Percentiles rank a stretch among this genome's conserved stretches.
phyloP scores from a whole-genome alignment of 129 eudicot genomes.

The Flaveria brownii region DNA sequence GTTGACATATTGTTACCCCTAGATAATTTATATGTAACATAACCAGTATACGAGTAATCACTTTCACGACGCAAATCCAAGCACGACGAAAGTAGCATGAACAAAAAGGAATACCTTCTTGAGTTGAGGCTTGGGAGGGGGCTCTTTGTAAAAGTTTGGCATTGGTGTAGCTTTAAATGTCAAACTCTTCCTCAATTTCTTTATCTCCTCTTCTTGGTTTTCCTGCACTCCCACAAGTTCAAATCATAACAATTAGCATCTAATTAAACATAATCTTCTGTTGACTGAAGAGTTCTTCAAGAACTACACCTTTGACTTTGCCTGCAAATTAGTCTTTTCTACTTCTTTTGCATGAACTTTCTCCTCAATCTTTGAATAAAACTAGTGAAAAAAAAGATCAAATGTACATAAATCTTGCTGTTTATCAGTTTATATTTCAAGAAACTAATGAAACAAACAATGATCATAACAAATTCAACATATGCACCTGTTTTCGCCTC shows the following conservation, averaged over 20 bases:
- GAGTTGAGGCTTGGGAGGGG: slow-evolving; percentile 79
- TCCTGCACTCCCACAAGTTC: slow-evolving; percentile 45
- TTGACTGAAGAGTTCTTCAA: slow-evolving; percentile 16
- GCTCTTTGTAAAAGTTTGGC: slow-evolving; percentile 90
- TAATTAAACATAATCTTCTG: not conserved
- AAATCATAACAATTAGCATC: not conserved
- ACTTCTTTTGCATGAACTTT: slow-evolving; percentile 74
- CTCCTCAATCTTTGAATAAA: slow-evolving; percentile 75
- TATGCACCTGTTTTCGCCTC: slow-evolving; percentile 70
- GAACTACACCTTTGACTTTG: slow-evolving; percentile 70
- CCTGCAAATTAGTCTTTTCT: slow-evolving; percentile 64
- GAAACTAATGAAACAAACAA: not conserved
- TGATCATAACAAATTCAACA: not conserved
- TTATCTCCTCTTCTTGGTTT: slow-evolving; percentile 71
- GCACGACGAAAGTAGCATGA: not conserved
- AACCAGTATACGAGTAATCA: not conserved
- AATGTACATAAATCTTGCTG: not conserved
- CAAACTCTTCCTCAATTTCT: slow-evolving; percentile 78
- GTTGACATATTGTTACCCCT: not conserved
- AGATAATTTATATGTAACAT: no score
- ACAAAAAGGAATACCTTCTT: slow-evolving; percentile 64
- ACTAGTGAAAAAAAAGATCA: slow-evolving; percentile 40
- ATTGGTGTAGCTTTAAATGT: slow-evolving; percentile 87
- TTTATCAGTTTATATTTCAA: not conserved
- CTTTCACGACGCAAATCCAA: not conserved